Evolutionary conservation across 2,329 filamentous ascomycete genomes (phyloP).

Genomic region (Neophaeococcomyces aloes): DNA sequence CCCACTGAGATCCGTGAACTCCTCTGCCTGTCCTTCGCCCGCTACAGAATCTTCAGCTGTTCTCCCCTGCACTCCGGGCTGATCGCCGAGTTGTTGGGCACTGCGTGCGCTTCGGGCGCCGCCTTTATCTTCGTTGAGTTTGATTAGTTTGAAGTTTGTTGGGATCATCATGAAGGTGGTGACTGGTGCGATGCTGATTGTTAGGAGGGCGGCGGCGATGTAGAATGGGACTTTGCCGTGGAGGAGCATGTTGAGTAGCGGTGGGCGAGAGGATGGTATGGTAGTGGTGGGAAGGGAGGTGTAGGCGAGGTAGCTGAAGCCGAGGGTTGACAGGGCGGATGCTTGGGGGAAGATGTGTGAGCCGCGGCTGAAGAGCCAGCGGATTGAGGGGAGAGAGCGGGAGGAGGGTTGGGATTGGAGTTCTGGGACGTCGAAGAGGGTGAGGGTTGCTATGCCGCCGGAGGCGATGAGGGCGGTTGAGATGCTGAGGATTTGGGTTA

Average conservation of each 20-base stretch:
- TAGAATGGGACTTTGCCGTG: slow-evolving; percentile 1
- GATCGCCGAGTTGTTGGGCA: background rate
- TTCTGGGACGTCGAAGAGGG: slow-evolving; percentile 26
- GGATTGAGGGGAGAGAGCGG: slow-evolving; percentile 27
- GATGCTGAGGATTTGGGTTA: slow-evolving; percentile 20
- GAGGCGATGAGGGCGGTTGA: slow-evolving; percentile 26
- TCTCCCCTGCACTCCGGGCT: background rate
- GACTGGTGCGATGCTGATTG: slow-evolving; percentile 5
- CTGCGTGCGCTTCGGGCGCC: slow-evolving; percentile 3
- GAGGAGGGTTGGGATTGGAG: slow-evolving; percentile 29
- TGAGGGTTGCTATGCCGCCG: slow-evolving; percentile 27
- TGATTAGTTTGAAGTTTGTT: slow-evolving; percentile 10
- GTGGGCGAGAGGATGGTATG: background rate
- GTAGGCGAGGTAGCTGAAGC: slow-evolving; percentile 20
- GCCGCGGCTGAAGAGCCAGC: slow-evolving; percentile 30
- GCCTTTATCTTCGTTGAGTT: slow-evolving; percentile 9
- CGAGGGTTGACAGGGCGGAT: slow-evolving; percentile 23
- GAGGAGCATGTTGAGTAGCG: background rate
- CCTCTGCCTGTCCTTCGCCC: background rate
- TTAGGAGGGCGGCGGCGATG: slow-evolving; percentile 5
- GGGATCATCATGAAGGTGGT: slow-evolving; percentile 9
- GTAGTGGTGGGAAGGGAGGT: background rate
- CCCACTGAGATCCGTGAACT: slow-evolving; percentile 9
- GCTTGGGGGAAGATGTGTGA: slow-evolving; percentile 27
- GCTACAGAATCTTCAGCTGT: background rate